These are phyloP conservation scores for Meyerozyma carpophila DNA, from an alignment of 1,139 yeast species.

Conservation along the genomic window DNA sequence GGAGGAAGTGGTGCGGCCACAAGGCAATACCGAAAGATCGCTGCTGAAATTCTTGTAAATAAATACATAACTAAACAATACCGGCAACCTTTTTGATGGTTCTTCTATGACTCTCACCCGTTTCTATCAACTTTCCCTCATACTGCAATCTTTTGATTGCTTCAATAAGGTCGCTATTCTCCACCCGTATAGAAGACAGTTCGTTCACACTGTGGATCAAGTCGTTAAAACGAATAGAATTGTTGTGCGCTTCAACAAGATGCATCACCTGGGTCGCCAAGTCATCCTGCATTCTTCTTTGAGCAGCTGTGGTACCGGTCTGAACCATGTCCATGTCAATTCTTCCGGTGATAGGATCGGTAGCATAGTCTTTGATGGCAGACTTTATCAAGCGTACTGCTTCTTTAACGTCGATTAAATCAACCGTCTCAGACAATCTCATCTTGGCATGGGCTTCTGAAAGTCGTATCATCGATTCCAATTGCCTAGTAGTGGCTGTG, in stretches of 20 bases:
- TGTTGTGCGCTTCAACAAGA: constrained; percentile 38
- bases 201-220: constrained; percentile 63
- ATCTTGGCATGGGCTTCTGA: constrained; percentile 97
- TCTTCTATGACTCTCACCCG: constrained; percentile 72
- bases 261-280: constrained; percentile 56
- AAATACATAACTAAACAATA: constrained; percentile 4
- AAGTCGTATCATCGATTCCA: constrained; percentile 91
- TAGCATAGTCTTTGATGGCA: constrained; percentile 96
- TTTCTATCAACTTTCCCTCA: constrained; percentile 67
- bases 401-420: constrained; percentile 80
- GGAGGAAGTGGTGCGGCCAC: background rate
- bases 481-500: constrained; percentile 96
- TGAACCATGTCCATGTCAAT: constrained; percentile 97
- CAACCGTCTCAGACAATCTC: constrained; percentile 72
- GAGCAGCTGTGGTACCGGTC: constrained; percentile 90
- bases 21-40: background rate
- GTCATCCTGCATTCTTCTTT: constrained; percentile 74
- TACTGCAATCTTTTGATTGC: constrained; percentile 64
- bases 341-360: constrained; percentile 94
- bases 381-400: constrained; percentile 89
- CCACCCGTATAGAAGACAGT: constrained; percentile 62
- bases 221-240: constrained; percentile 54
- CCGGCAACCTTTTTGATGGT: constrained; percentile 49
- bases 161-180: constrained; percentile 64
- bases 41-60: constrained; percentile 1